Percentiles rank a stretch among this genome's conserved stretches.
These are phyloP conservation scores for Mycena citricolor DNA, from an alignment of 1,284 basidiomycete genomes.

Conservation along the genomic window DNA sequence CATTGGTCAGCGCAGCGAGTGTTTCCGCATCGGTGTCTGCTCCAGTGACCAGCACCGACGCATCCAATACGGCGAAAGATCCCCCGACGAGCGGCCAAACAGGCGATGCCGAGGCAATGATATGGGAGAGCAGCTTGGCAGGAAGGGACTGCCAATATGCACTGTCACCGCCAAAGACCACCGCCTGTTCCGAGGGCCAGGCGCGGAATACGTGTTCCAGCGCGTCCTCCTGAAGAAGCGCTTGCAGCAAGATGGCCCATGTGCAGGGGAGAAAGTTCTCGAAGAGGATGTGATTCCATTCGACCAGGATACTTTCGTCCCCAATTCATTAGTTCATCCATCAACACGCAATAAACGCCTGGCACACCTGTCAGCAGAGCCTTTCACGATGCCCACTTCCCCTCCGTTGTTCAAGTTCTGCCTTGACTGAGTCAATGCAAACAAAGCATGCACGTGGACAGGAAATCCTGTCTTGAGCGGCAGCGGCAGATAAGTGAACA, in stretches of 20 bases:
- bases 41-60: constrained; percentile 29
- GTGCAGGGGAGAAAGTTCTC: constrained; percentile 36
- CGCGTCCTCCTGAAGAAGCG: constrained; percentile 23
- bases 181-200: constrained; percentile 36
- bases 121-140: constrained; percentile 24
- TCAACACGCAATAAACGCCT: too few species aligned
- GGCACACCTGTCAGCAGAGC: constrained; percentile 45
- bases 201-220: constrained; percentile 32
- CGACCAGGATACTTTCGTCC: constrained; percentile 37
- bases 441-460: constrained; percentile 45
- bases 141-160: constrained; percentile 37
- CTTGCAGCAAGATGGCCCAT: constrained; percentile 30
- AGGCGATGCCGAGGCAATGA: constrained; percentile 21
- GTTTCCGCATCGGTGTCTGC: constrained; percentile 21
- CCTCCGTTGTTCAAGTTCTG: constrained; percentile 44
- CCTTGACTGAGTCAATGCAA: constrained; percentile 46
- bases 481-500: constrained; percentile 50
- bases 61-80: constrained; percentile 22
- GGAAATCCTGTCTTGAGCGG: constrained; percentile 47
- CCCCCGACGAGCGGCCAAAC: constrained; percentile 36
- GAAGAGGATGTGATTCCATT: constrained; percentile 44
- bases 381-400: constrained; percentile 39
- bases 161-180: constrained; percentile 36
- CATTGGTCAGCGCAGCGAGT: constrained; percentile 27
- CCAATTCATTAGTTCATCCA: too few species aligned